These are phyloP conservation scores for Pachyrhizus erosus DNA, from an alignment of 306 rosid genomes.

Conservation along the genomic window DNA sequence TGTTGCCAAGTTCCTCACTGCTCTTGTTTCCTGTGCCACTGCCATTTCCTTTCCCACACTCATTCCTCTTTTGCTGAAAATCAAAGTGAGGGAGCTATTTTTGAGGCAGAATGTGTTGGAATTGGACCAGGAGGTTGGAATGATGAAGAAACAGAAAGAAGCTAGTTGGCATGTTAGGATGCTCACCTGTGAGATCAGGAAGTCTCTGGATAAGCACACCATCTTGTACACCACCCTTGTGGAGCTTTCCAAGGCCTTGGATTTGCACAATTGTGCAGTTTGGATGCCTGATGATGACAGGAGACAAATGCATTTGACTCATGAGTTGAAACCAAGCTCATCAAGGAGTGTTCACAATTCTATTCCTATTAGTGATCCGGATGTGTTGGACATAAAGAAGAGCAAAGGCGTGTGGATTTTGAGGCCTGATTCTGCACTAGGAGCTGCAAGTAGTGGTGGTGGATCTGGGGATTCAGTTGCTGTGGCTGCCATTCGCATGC, in stretches of 20 bases:
- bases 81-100: constrained; percentile 80
- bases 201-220: constrained; percentile 77
- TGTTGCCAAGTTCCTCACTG: constrained; percentile 79
- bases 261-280: constrained; percentile 77
- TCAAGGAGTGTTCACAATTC: constrained; percentile 41
- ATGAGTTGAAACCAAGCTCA: constrained; percentile 63
- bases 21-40: constrained; percentile 84
- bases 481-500: constrained; percentile 82
- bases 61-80: constrained; percentile 74
- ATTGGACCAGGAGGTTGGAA: constrained; percentile 79
- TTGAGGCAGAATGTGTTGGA: constrained; percentile 78
- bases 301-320: constrained; percentile 66
- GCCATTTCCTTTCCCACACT: constrained; percentile 76
- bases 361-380: constrained; percentile 63
- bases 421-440: constrained; percentile 68
- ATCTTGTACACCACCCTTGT: constrained; percentile 80
- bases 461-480: constrained; percentile 59
- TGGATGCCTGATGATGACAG: constrained; percentile 79
- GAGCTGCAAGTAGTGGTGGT: constrained; percentile 63
- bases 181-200: constrained; percentile 79
- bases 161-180: constrained; percentile 86
- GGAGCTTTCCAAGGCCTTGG: constrained; percentile 81
- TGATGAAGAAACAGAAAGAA: constrained; percentile 81
- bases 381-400: constrained; percentile 63
- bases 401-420: constrained; percentile 68